phyloP scores from a whole-genome alignment of 352 stramenopile genomes.

The Globisporangium echinulatum region DNA sequence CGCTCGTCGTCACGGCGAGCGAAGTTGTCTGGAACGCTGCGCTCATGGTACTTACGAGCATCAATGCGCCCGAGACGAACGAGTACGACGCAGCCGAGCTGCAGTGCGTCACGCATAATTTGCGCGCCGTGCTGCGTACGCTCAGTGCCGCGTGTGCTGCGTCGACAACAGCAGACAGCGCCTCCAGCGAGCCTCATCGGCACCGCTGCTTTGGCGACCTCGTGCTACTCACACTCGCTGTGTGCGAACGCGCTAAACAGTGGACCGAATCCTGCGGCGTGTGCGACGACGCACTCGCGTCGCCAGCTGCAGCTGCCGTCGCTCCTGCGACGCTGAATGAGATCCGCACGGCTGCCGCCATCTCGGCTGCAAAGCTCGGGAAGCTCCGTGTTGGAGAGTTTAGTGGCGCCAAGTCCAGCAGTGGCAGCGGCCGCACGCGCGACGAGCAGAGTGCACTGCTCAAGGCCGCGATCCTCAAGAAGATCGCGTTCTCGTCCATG shows the following conservation, averaged over 20 bases:
- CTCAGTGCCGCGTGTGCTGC: slow-evolving; percentile 6
- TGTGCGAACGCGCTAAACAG: slow-evolving; percentile 40
- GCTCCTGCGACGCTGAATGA: slow-evolving; percentile 30
- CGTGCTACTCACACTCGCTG: slow-evolving; percentile 39
- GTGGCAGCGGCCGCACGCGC: slow-evolving; percentile 17
- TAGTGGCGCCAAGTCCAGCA: slow-evolving; percentile 2
- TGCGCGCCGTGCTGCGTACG: slow-evolving; percentile 19
- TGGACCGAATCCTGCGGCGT: slow-evolving; percentile 39
- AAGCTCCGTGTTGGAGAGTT: slow-evolving; percentile 16
- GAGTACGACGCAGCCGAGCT: slow-evolving; percentile 16
- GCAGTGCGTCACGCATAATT: slow-evolving; percentile 14
- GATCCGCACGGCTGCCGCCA: slow-evolving; percentile 41
- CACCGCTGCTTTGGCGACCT: slow-evolving; percentile 36
- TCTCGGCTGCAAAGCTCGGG: slow-evolving; percentile 51
- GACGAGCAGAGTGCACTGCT: slow-evolving; percentile 35
- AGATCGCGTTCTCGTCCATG: slow-evolving; percentile 57
- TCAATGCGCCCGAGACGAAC: slow-evolving; percentile 11
- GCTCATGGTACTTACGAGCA: slow-evolving; percentile 23
- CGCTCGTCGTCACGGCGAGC: slow-evolving; percentile 38
- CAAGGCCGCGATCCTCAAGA: slow-evolving; percentile 56
- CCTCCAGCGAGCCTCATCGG: slow-evolving; percentile 8
- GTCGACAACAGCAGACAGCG: neutral
- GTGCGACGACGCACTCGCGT: slow-evolving; percentile 25
- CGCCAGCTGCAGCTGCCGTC: slow-evolving; percentile 9
- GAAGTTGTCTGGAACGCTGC: slow-evolving; percentile 80